Percentiles rank a stretch among this genome's conserved stretches.
These are phyloP conservation scores for Coniochaeta hoffmannii DNA, from an alignment of 2,329 filamentous ascomycete species.

Conservation along the genomic window DNA sequence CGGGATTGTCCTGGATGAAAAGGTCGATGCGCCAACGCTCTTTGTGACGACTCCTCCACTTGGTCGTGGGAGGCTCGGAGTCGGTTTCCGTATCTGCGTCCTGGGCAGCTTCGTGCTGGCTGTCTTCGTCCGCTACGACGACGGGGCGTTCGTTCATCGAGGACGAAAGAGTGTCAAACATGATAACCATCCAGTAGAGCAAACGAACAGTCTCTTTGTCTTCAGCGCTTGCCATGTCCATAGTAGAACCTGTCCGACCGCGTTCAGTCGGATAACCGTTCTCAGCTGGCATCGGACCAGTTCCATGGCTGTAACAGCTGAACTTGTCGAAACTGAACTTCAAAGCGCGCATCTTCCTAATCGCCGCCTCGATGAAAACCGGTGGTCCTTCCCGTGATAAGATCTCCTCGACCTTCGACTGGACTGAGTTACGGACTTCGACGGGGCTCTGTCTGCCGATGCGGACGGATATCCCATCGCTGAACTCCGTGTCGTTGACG, in stretches of 20 bases:
- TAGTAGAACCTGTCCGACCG: no score
- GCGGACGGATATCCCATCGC: no score
- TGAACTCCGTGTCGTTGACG: no score
- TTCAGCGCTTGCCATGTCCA: no score
- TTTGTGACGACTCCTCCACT: slow-evolving; percentile 5
- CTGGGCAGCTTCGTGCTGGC: slow-evolving; percentile 24
- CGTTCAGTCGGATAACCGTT: no score
- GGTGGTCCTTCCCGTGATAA: slow-evolving; percentile 21
- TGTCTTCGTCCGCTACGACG: slow-evolving; percentile 31
- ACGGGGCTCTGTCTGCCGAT: no score
- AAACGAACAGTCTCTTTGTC: slow-evolving; percentile 40
- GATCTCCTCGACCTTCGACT: neutral
- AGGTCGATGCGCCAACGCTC: slow-evolving; percentile 23
- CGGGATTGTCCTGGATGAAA: slow-evolving; percentile 26
- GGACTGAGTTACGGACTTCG: neutral
- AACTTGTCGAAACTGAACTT: slow-evolving; percentile 24
- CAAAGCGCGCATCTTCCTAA: slow-evolving; percentile 29
- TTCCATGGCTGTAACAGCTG: neutral
- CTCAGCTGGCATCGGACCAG: neutral
- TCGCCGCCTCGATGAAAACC: slow-evolving; percentile 27
- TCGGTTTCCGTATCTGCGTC: slow-evolving; percentile 13
- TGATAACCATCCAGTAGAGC: slow-evolving; percentile 50
- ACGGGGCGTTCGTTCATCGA: slow-evolving; percentile 37
- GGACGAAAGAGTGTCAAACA: slow-evolving; percentile 51
- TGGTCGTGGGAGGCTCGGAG: slow-evolving; percentile 10